These are phyloP conservation scores for Vaccinium vitisidaea DNA, from an alignment of 148 eudicot genomes.

Conservation along the genomic window DNA sequence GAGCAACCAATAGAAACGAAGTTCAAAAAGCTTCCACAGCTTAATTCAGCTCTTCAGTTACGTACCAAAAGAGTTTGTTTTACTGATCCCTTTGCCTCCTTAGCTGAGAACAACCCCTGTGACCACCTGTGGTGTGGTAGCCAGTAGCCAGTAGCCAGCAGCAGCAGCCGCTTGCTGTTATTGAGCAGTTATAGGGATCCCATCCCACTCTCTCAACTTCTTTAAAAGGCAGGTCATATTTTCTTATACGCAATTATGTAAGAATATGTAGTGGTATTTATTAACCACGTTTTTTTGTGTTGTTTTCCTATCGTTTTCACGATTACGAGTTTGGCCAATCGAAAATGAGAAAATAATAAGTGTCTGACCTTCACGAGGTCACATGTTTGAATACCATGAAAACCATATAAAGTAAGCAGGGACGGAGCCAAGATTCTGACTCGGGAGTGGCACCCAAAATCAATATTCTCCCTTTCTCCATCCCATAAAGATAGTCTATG, in stretches of 20 bases:
- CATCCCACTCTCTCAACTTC: not conserved
- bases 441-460: no score
- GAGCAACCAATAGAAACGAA: constrained; percentile 23
- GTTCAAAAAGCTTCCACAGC: constrained; percentile 14
- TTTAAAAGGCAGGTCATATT: not conserved
- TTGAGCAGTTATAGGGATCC: not conserved
- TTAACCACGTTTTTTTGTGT: not conserved
- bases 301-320: not conserved
- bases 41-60: not conserved
- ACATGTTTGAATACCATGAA: no score
- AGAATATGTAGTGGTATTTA: not conserved
- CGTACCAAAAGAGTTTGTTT: no score
- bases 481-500: no score
- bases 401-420: no score
- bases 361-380: no score
- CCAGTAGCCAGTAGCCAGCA: not conserved
- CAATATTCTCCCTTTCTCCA: no score
- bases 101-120: not conserved
- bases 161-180: constrained; percentile 5
- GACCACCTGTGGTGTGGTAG: not conserved
- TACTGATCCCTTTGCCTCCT: not conserved
- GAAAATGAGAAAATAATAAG: no score
- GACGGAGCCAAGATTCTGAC: no score
- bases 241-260: not conserved
- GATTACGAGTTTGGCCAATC: not conserved